A percentile compares a stretch with the other conserved stretches of the same genome.
Conservation (phyloP, 805 yeast species). For the Candida berthetii region DNA sequence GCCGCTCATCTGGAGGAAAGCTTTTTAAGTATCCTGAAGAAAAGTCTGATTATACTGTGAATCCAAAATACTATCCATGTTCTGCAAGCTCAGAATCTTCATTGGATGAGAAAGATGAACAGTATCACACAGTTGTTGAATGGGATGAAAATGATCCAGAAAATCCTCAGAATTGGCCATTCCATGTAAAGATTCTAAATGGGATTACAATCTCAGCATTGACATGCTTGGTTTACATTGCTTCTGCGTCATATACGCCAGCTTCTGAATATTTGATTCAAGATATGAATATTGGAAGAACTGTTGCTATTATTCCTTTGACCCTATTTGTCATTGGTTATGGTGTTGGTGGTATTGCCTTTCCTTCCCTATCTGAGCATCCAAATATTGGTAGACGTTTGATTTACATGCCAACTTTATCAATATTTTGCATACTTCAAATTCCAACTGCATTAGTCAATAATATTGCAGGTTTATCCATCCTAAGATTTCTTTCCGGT, state of each 20-base stretch:
- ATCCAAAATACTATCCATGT: too few relatives aligned
- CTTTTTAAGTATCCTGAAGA: too few relatives aligned
- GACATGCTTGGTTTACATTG: constrained; percentile 48
- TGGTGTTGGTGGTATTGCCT: constrained; percentile 53
- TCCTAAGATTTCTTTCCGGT: constrained; percentile 48
- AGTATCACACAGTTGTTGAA: too few relatives aligned
- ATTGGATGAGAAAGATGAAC: too few relatives aligned
- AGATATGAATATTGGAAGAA: constrained; percentile 38
- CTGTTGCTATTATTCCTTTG: constrained; percentile 43
- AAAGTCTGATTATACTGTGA: too few relatives aligned
- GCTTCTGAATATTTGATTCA: constrained; percentile 36
- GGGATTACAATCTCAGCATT: constrained; percentile 35
- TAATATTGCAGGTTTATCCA: constrained; percentile 43
- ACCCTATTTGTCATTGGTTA: constrained; percentile 53
- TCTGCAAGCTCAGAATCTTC: too few relatives aligned
- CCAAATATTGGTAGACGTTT: constrained; percentile 47
- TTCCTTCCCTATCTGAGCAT: constrained; percentile 54
- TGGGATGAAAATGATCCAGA: constrained; percentile 43
- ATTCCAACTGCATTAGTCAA: constrained; percentile 48
- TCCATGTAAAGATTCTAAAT: constrained; percentile 29
- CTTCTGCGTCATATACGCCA: constrained; percentile 51
- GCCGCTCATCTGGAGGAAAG: too few relatives aligned
- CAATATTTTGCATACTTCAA: constrained; percentile 44
- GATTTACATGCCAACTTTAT: constrained; percentile 39
- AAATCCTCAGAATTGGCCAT: constrained; percentile 53